phyloP scores from a whole-genome alignment of 352 stramenopile genomes.

The Globisporangium paddicum region DNA sequence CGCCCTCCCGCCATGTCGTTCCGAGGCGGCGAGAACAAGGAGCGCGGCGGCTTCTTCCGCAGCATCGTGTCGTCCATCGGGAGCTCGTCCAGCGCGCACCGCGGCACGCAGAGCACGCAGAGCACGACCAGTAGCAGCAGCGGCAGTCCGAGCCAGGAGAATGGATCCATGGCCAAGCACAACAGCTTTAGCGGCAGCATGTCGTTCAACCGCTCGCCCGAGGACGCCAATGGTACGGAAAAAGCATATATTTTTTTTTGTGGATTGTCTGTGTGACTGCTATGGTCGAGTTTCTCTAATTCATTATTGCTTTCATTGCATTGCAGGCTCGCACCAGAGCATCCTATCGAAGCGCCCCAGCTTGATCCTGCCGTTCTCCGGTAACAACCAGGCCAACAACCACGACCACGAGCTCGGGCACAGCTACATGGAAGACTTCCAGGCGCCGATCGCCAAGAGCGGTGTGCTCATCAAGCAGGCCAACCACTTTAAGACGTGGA shows the following conservation, averaged over 20 bases:
- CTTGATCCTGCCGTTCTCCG: conserved; percentile 67
- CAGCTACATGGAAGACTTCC: conserved; percentile 72
- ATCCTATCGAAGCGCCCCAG: conserved; percentile 70
- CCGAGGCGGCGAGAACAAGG: conserved; percentile 30
- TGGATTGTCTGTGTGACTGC: background rate
- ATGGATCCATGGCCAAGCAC: conserved; percentile 39
- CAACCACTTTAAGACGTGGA: conserved; percentile 88
- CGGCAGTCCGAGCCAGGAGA: conserved; percentile 21
- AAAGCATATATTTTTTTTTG: background rate
- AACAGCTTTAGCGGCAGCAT: conserved; percentile 72
- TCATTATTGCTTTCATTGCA: background rate
- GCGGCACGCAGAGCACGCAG: conserved; percentile 25
- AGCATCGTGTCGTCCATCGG: conserved; percentile 60
- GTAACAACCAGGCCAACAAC: conserved; percentile 13
- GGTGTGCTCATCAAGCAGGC: conserved; percentile 85
- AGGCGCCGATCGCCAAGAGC: conserved; percentile 77
- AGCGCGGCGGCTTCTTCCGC: conserved; percentile 50
- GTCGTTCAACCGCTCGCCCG: conserved; percentile 46
- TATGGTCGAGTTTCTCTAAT: background rate
- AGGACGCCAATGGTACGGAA: conserved; percentile 21
- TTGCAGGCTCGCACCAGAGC: conserved; percentile 26
- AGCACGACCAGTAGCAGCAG: conserved; percentile 28
- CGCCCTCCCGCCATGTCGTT: conserved; percentile 19
- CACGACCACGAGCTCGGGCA: conserved; percentile 22
- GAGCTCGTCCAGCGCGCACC: conserved; percentile 27